These are phyloP conservation scores for Ilex aquifolium DNA, from an alignment of 257 asterid species.

Conservation along the genomic window DNA sequence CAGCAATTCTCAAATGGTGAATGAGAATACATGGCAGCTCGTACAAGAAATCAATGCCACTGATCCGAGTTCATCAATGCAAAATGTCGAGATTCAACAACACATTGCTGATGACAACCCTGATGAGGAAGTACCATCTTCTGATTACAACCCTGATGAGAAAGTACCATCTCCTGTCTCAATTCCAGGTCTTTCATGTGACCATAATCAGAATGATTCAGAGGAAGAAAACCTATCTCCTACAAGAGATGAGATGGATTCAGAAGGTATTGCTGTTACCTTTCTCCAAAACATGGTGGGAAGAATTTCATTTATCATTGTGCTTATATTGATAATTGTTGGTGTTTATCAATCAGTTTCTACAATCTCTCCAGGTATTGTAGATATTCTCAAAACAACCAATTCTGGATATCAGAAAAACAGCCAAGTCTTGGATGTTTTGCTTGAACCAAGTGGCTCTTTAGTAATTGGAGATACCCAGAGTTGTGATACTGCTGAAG, in stretches of 20 bases:
- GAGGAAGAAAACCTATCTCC: constrained; percentile 25
- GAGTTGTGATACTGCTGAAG: constrained; percentile 27
- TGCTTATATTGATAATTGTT: constrained; percentile 12
- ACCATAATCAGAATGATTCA: constrained; percentile 23
- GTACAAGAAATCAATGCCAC: constrained; percentile 30
- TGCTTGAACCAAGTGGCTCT: constrained; percentile 19
- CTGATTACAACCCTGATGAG: constrained; percentile 21
- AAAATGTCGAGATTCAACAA: constrained; percentile 25
- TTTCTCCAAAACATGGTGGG: not conserved
- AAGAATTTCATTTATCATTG: not conserved
- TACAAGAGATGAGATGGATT: constrained; percentile 12
- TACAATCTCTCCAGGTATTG: constrained; percentile 18
- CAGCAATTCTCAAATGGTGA: constrained; percentile 20
- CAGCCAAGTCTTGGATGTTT: constrained; percentile 16
- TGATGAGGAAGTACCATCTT: constrained; percentile 30
- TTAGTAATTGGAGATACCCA: constrained; percentile 23
- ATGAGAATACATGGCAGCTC: constrained; percentile 13
- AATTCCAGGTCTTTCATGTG: constrained; percentile 13
- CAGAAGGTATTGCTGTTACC: constrained; percentile 38
- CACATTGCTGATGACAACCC: constrained; percentile 18
- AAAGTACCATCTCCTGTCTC: constrained; percentile 23
- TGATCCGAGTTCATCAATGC: constrained; percentile 30
- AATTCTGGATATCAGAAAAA: constrained; percentile 27
- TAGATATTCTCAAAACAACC: constrained; percentile 29
- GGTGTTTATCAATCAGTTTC: not conserved